phyloP scores from a whole-genome alignment of 2,329 filamentous ascomycete genomes.

The Nemania diffusa region DNA sequence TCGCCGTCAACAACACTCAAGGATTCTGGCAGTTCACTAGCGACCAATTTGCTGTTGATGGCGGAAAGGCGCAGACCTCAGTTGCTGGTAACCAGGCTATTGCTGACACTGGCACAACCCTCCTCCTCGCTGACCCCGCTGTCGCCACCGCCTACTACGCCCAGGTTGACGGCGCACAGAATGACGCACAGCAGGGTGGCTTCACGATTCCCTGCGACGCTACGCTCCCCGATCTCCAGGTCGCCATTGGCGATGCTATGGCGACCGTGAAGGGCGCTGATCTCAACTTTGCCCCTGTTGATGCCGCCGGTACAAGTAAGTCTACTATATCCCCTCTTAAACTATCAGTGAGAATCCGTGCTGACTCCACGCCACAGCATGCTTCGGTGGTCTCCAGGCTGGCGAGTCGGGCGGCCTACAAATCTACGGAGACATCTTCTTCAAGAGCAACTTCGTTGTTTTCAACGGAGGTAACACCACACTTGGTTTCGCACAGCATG shows the following conservation, averaged over 20 bases:
- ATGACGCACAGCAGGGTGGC: constrained; percentile 55
- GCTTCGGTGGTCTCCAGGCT: constrained; percentile 75
- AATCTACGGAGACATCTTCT: constrained; percentile 72
- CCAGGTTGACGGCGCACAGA: constrained; percentile 56
- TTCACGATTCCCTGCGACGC: constrained; percentile 60
- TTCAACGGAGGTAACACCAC: constrained; percentile 67
- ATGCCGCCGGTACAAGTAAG: constrained; percentile 59
- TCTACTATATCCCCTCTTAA: constrained; percentile 36
- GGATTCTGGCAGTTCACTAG: constrained; percentile 55
- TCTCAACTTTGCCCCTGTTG: constrained; percentile 64
- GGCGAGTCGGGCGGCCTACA: constrained; percentile 62
- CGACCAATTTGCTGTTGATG: constrained; percentile 47
- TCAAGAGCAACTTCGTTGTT: constrained; percentile 69
- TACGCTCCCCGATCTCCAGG: constrained; percentile 59
- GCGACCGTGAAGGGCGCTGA: constrained; percentile 65
- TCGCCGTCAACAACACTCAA: constrained; percentile 47
- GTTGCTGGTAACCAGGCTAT: constrained; percentile 58
- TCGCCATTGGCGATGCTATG: constrained; percentile 67
- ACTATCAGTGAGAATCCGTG: not conserved
- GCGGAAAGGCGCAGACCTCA: constrained; percentile 48
- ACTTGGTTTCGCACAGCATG: constrained; percentile 60
- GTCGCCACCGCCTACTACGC: constrained; percentile 63
- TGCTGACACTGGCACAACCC: constrained; percentile 70
- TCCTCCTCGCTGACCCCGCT: constrained; percentile 67
- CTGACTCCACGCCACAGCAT: constrained; percentile 53